Conservation (phyloP, 805 yeast species). For the Candida cerambycidarum region DNA sequence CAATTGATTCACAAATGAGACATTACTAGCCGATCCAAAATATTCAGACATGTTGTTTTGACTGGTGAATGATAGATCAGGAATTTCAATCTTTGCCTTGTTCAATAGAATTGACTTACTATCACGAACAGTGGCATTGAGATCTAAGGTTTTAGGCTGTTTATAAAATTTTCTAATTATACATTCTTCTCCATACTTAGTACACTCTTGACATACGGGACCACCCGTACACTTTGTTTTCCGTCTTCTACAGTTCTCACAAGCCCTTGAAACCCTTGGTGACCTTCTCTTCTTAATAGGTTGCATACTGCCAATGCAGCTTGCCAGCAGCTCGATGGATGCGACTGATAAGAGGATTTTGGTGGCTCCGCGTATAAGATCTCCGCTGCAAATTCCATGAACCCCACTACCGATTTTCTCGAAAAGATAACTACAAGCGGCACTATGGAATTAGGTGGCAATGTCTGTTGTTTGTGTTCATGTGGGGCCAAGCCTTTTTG, state of each 20-base stretch:
- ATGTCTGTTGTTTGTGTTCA: no score
- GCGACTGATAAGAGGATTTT: background rate
- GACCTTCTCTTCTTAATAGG: slow-evolving; percentile 6
- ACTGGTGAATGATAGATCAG: slow-evolving; percentile 9
- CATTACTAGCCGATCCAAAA: slow-evolving; percentile 24
- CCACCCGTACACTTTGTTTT: slow-evolving; percentile 15
- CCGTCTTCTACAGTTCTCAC: slow-evolving; percentile 17
- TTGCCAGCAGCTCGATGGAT: background rate
- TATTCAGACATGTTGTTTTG: slow-evolving; percentile 14
- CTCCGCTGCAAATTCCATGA: no score
- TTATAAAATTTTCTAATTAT: slow-evolving; percentile 10
- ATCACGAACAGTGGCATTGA: background rate
- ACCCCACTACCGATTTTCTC: background rate
- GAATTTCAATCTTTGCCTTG: slow-evolving; percentile 9
- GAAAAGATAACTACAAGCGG: no score
- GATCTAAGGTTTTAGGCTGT: slow-evolving; percentile 1
- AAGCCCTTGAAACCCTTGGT: slow-evolving; percentile 12
- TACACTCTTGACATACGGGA: slow-evolving; percentile 15
- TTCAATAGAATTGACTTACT: background rate
- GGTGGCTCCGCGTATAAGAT: background rate
- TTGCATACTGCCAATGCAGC: slow-evolving; percentile 1
- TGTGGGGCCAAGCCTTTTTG: no score
- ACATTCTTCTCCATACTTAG: slow-evolving; percentile 18
- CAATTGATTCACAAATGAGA: slow-evolving; percentile 22
- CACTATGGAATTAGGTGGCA: no score